Percentiles rank a stretch among this genome's conserved stretches.
phyloP scores from a whole-genome alignment of 805 yeast genomes.

The Teunomyces gatunensis region DNA sequence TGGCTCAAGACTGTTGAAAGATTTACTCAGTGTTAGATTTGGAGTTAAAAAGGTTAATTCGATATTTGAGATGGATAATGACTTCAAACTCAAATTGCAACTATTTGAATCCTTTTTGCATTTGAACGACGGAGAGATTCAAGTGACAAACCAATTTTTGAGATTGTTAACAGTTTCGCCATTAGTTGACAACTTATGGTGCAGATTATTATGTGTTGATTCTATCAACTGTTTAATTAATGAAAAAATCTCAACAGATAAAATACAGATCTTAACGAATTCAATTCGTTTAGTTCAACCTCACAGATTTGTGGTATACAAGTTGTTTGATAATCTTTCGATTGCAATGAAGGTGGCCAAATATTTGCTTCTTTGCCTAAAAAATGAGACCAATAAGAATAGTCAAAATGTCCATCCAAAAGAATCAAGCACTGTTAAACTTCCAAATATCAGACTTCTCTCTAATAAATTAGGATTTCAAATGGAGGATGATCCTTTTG shows the following conservation, averaged over 20 bases:
- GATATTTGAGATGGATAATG: constrained; percentile 43
- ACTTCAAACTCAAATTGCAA: constrained; percentile 50
- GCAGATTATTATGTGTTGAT: constrained; percentile 43
- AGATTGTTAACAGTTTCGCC: constrained; percentile 57
- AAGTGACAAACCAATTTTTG: constrained; percentile 21
- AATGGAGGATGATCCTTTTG: constrained; percentile 48
- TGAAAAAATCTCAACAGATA: constrained; percentile 11
- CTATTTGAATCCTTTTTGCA: constrained; percentile 17
- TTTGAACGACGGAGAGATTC: constrained; percentile 8
- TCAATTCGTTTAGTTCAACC: constrained; percentile 37
- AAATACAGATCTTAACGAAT: constrained; percentile 20
- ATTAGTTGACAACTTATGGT: constrained; percentile 45
- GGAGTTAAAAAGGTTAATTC: constrained; percentile 16
- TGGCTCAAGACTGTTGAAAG: constrained; percentile 4
- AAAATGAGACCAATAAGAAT: constrained; percentile 13
- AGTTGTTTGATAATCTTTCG: constrained; percentile 38
- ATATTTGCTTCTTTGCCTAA: constrained; percentile 28
- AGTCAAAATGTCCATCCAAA: constrained; percentile 25
- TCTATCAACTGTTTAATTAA: constrained; percentile 11
- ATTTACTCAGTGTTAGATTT: constrained; percentile 11
- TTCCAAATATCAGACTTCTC: constrained; percentile 29
- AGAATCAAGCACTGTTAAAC: constrained; percentile 23
- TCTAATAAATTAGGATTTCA: constrained; percentile 26
- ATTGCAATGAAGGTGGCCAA: constrained; percentile 32
- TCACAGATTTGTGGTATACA: constrained; percentile 35